phyloP scores from a whole-genome alignment of 176 grass and related monocot species.

The Musa beccarii region DNA sequence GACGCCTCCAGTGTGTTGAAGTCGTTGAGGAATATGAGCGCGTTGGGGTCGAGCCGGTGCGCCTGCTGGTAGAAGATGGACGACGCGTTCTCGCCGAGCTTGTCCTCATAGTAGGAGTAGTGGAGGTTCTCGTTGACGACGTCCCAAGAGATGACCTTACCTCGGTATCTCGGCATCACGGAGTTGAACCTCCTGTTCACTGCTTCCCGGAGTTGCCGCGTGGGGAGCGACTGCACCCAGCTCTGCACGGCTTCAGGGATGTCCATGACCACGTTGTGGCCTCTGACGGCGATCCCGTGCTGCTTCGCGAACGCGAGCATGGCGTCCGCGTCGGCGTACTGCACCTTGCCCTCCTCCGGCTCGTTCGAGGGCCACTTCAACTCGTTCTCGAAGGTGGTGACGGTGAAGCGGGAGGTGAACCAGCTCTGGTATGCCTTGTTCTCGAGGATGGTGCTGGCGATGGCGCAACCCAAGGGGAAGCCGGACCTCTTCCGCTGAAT shows the following conservation, averaged over 20 bases:
- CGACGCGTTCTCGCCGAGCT: constrained; percentile 44
- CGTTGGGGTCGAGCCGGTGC: constrained; percentile 36
- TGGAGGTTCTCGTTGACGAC: constrained; percentile 87
- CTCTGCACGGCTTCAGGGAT: constrained; percentile 21
- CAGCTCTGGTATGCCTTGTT: constrained; percentile 53
- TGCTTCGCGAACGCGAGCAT: constrained; percentile 54
- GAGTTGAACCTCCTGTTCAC: constrained; percentile 26
- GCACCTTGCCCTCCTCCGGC: constrained; percentile 12
- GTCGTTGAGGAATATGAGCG: constrained; percentile 72
- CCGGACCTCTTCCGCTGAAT: neutral
- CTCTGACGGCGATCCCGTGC: constrained; percentile 22
- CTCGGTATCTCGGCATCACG: constrained; percentile 55
- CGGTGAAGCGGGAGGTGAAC: constrained; percentile 79
- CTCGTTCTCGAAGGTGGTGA: constrained; percentile 95
- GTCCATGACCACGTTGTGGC: constrained; percentile 87
- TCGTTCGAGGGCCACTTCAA: constrained; percentile 93
- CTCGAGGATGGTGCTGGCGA: constrained; percentile 33
- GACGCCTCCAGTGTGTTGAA: constrained; percentile 81
- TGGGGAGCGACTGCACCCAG: constrained; percentile 26
- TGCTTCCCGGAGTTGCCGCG: constrained; percentile 32
- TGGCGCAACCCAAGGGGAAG: constrained; percentile 64
- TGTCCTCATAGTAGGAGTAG: constrained; percentile 53
- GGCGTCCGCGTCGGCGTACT: constrained; percentile 47
- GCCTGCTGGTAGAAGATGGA: constrained; percentile 41
- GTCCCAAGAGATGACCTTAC: constrained; percentile 82